phyloP scores from a whole-genome alignment of 306 rosid species.

The Quercus alba region DNA sequence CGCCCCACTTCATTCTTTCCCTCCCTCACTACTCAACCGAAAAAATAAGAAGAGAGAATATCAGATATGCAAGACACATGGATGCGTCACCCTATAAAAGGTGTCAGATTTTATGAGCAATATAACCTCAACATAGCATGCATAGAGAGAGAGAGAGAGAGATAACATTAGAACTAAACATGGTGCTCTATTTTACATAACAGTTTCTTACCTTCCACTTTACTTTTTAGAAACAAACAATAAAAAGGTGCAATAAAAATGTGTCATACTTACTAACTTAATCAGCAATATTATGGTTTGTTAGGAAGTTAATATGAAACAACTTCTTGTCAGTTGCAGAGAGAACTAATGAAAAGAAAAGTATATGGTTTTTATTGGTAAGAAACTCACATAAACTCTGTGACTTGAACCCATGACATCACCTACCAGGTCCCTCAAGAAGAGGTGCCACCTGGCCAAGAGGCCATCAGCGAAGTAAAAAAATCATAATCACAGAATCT shows the following conservation, averaged over 20 bases:
- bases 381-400: no score
- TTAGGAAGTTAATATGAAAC: no score
- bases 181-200: background rate
- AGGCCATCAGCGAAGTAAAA: no score
- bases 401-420: no score
- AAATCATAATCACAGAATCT: background rate
- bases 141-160: background rate
- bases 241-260: background rate
- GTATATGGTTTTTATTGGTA: no score
- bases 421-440: no score
- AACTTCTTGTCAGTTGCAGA: no score
- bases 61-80: no score
- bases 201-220: background rate
- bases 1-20: conserved; percentile 41
- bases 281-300: no score
- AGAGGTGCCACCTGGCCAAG: no score
- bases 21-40: conserved; percentile 40
- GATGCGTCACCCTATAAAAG: background rate
- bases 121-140: background rate
- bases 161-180: background rate
- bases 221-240: background rate
- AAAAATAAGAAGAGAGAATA: background rate
- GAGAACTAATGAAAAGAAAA: no score
- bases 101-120: background rate
- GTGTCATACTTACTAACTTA: no score